Base-by-base conservation (phyloP, 2,329 filamentous ascomycete genomes). In the Exophiala sp. region DNA sequence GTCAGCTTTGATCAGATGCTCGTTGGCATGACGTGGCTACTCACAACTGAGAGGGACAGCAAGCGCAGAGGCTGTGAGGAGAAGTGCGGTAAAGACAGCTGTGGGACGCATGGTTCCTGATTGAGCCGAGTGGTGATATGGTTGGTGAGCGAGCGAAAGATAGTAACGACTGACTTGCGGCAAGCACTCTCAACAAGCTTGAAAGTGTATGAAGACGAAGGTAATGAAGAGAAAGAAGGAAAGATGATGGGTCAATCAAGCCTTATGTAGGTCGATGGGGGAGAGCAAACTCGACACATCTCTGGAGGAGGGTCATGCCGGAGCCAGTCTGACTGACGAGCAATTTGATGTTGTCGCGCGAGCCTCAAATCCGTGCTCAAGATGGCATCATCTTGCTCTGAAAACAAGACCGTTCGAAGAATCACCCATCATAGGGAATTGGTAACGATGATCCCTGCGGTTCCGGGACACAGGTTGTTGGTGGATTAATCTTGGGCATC, bases 51-150 rank as follows among this genome's bases (percentile, higher is more conserved):
- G 29, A 46, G 56, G 56, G 24, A 45, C 42, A 32, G 58, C 58
- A 46, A 57, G 41, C 24, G 48, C 52, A 14, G 46, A 50, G 23
- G 46, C 43, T 13, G 54, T 48, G 43, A 54, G 43, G 40, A 57
- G 30, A 10, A 58, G 47, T 37, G 48, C 37, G 7, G 54, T 43
- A 46, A 57, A 21, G 50, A 58, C 19, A 24, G 51, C 39, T 47
- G 56, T 40, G 42, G 39, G 40, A 57, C 54, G 56, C 56, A 60
- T 60, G 11, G 52, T 60, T 52, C 38, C 13, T 43, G 40, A 19
- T 43, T 30, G 40, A 30, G 21, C 21, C 18, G 10, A 30, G 7
- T 10, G 9, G 8, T 24, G 19, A 6, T 24, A 24, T 23, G 22
- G 13, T n/a, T 13, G 35, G 13, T 23, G 38, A 24, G 16, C 14